Evolutionary conservation across 257 asterid genomes (phyloP), one percentile per base, ranked within the genome.

Genomic region (Fraxinus anomala): DNA sequence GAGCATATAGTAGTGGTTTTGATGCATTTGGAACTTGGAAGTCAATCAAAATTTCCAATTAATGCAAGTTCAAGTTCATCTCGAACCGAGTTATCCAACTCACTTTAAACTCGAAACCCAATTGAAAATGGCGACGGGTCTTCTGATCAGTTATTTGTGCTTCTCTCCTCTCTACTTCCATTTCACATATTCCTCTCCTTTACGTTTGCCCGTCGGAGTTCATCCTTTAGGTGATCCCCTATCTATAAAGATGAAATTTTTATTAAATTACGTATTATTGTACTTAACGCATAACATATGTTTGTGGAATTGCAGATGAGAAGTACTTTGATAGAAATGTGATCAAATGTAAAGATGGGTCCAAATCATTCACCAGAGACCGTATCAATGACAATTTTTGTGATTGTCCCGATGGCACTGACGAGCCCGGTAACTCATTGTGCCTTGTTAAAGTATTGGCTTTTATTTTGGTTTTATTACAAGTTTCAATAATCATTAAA

Each of bases 331-430:
- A 73, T 7, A 78, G 85, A 65, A 94, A 88, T 75, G 81, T 86
- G 82, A 91, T 93, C 77, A 86, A 80, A 63, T 95, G 99, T 87
- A 95, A 86, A 86, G 97, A 95, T 72, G 96, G 98, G 28, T 89
- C 98, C 12, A 88, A 89, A 61, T 85, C 85, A 68, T 95, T 95
- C 85, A 79, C 90, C 74, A 91, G 83, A 82, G 89, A 91, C 51
- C 94, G 93, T 14, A 88, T 91, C 72, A 95, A 95, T 73, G 99
- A 95, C 74, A 76, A 91, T 81, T 95, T 89, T 79, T 95, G 98
- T 34, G 99, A 95, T 80, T 95, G 99, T 80, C 78, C 83, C 5
- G 99, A 91, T 73, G 99, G 98, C 78, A 87, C 97, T 10, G 99
- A 93, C 82, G 98, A 95, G 74, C 99, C 98, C 1, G 98, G 98